Evolutionary conservation across 1,139 yeast species (phyloP).

Genomic region (Suhomyces bokatorum): DNA sequence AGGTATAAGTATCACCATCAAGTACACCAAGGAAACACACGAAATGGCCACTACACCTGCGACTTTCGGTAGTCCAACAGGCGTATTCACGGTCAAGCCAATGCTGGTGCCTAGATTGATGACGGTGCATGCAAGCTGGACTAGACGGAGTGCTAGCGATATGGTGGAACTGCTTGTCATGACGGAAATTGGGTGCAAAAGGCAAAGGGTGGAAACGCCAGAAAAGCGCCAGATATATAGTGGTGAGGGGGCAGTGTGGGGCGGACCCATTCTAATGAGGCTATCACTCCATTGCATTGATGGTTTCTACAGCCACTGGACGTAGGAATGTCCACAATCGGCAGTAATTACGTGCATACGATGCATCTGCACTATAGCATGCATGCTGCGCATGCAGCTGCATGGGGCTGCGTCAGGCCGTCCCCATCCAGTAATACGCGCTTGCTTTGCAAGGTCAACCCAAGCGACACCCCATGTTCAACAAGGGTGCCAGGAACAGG

Average conservation of each 20-base stretch:
- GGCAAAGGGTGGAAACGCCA: not conserved
- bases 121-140: slow-evolving; percentile 10
- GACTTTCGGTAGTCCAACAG: slow-evolving; percentile 4
- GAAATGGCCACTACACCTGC: slow-evolving; percentile 13
- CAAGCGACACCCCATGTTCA: too few relatives aligned
- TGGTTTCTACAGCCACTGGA: not conserved
- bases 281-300: not conserved
- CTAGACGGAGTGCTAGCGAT: slow-evolving; percentile 10
- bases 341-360: slow-evolving; percentile 6
- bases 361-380: too few relatives aligned
- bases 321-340: not conserved
- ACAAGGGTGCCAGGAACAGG: too few relatives aligned
- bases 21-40: slow-evolving; percentile 10
- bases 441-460: slow-evolving; percentile 5
- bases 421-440: slow-evolving; percentile 5
- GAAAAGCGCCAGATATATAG: not conserved
- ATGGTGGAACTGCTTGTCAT: slow-evolving; percentile 12
- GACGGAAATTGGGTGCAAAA: slow-evolving; percentile 7
- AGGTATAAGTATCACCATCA: slow-evolving; percentile 10
- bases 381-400: not conserved
- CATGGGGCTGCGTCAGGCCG: slow-evolving; percentile 2
- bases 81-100: slow-evolving; percentile 1
- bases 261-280: not conserved
- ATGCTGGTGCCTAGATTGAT: slow-evolving; percentile 11
- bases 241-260: not conserved